Percentiles rank a stretch among this genome's conserved stretches.
phyloP scores from a whole-genome alignment of 768 basidiomycete species.

The Tylopilus vinaceipallidus region DNA sequence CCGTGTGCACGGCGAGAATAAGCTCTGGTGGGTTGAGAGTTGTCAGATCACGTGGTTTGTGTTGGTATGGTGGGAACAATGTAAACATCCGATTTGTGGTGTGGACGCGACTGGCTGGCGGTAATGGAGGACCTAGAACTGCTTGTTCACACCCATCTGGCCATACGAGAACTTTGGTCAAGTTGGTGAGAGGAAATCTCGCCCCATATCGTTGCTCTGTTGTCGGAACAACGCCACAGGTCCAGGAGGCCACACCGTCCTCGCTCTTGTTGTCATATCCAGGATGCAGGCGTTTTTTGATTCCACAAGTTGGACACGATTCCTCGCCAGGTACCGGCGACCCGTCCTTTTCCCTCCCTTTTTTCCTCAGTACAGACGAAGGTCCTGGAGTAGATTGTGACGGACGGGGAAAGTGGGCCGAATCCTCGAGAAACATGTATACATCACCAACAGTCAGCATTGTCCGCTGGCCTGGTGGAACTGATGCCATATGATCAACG shows the following conservation, averaged over 20 bases:
- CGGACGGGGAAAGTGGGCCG: constrained; percentile 38
- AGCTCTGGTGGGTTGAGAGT: constrained; percentile 25
- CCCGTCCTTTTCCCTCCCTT: constrained; percentile 23
- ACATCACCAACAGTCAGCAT: constrained; percentile 41
- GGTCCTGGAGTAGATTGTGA: constrained; percentile 9
- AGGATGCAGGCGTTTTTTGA: constrained; percentile 28
- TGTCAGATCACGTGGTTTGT: constrained; percentile 24
- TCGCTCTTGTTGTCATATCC: constrained; percentile 24
- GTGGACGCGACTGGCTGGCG: neutral
- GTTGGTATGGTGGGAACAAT: constrained; percentile 11
- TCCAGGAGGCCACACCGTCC: constrained; percentile 15
- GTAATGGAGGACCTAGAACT: constrained; percentile 7
- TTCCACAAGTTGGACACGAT: constrained; percentile 27
- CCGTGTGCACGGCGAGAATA: constrained; percentile 28
- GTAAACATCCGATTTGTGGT: neutral
- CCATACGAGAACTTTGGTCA: constrained; percentile 15
- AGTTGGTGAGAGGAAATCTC: constrained; percentile 19
- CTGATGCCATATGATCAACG: constrained; percentile 22
- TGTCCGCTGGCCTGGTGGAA: constrained; percentile 19
- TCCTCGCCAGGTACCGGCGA: constrained; percentile 23
- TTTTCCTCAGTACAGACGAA: constrained; percentile 23
- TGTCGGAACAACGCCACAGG: constrained; percentile 24
- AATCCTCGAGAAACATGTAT: constrained; percentile 44
- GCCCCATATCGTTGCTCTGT: constrained; percentile 19
- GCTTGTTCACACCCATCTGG: constrained; percentile 17